A percentile compares a stretch with the other conserved stretches of the same genome.
These are phyloP conservation scores for Gynandropsis gynandra DNA, from an alignment of 345 rosid species.

Conservation along the genomic window DNA sequence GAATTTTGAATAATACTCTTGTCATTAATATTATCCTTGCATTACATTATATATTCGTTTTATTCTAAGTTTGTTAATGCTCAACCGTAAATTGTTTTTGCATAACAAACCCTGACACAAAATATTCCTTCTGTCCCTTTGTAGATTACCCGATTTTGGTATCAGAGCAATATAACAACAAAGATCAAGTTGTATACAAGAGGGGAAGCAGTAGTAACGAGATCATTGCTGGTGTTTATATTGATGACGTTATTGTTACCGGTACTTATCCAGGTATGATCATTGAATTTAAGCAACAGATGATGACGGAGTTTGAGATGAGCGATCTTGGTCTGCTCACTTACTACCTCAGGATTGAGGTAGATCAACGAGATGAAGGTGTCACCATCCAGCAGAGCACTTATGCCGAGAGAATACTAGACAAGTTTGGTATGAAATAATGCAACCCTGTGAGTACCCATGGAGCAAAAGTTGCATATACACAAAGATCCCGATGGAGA, in stretches of 20 bases:
- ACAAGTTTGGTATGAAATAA: neutral
- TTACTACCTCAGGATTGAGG: constrained; percentile 3
- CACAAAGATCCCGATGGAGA: no score
- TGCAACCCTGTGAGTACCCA: neutral
- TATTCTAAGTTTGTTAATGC: no score
- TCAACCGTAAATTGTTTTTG: no score
- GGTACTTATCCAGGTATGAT: neutral
- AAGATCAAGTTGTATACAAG: neutral
- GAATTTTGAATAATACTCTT: no score
- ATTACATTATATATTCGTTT: no score
- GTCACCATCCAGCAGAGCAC: neutral
- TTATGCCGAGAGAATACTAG: neutral
- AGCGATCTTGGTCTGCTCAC: neutral
- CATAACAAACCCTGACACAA: no score
- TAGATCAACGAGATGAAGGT: neutral
- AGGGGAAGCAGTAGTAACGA: neutral
- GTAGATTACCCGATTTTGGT: no score
- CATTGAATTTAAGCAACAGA: neutral
- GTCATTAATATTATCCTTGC: no score
- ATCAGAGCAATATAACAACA: no score
- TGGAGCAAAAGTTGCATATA: no score
- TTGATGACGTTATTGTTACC: neutral
- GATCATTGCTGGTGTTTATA: neutral
- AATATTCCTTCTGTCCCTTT: no score
- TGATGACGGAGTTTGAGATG: neutral